These are phyloP conservation scores for Murraya koenigii DNA, from an alignment of 345 rosid genomes.

Conservation along the genomic window DNA sequence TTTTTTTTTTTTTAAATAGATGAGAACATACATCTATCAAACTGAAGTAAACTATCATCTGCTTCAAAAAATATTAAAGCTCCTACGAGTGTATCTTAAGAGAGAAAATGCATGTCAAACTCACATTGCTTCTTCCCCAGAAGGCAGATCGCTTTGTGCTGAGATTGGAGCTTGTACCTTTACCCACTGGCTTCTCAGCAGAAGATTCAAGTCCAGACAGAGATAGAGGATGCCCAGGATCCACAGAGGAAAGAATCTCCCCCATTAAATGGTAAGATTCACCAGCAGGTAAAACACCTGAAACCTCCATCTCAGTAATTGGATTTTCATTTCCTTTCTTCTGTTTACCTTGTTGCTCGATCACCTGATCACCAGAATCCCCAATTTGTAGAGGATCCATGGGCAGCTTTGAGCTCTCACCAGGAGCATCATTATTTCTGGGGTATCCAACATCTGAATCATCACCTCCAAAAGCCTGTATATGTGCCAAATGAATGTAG, in stretches of 20 bases:
- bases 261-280: slow-evolving; percentile 82
- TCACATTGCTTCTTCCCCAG: slow-evolving; percentile 93
- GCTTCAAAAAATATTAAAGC: background rate
- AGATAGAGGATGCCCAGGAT: slow-evolving; percentile 54
- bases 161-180: slow-evolving; percentile 56
- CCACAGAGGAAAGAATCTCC: slow-evolving; percentile 59
- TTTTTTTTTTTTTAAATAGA: too few species aligned
- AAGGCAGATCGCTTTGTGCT: slow-evolving; percentile 66
- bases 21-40: background rate
- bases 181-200: slow-evolving; percentile 56
- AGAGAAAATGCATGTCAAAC: slow-evolving; percentile 28
- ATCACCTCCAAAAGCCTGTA: slow-evolving; percentile 85
- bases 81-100: background rate
- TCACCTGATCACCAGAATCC: slow-evolving; percentile 40
- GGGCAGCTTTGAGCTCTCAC: slow-evolving; percentile 42
- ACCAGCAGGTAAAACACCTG: slow-evolving; percentile 45
- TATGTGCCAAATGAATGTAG: slow-evolving; percentile 13
- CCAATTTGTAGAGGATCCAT: slow-evolving; percentile 38
- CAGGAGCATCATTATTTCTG: slow-evolving; percentile 38
- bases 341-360: slow-evolving; percentile 55
- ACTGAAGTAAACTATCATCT: background rate
- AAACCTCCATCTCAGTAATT: slow-evolving; percentile 39
- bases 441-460: slow-evolving; percentile 80
- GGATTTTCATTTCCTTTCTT: slow-evolving; percentile 51
- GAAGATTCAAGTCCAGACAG: slow-evolving; percentile 56